phyloP scores from a whole-genome alignment of 2,329 filamentous ascomycete species.

The Aspergillus pseudoterreus region DNA sequence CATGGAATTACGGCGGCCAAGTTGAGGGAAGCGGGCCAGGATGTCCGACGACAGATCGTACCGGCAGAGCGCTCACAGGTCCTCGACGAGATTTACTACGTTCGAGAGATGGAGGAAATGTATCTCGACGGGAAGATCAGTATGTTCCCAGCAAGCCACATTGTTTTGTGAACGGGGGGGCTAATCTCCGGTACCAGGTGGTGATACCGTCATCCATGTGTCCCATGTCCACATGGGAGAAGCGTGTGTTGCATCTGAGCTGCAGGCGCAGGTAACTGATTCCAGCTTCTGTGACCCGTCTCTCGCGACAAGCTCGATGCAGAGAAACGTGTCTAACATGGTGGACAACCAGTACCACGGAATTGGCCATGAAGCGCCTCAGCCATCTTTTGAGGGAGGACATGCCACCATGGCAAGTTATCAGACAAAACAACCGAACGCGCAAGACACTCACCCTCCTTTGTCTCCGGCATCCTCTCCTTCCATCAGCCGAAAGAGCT shows the following conservation, averaged over 20 bases:
- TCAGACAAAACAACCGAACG: neutral
- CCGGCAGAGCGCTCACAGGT: constrained; percentile 33
- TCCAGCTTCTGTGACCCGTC: constrained; percentile 1
- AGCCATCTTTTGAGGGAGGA: neutral
- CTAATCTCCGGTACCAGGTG: constrained; percentile 14
- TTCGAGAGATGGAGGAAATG: constrained; percentile 37
- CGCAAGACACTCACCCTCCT: constrained; percentile 3
- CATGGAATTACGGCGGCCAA: constrained; percentile 35
- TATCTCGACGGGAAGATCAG: constrained; percentile 36
- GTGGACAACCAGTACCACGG: neutral
- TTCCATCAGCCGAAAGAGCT: constrained; percentile 15
- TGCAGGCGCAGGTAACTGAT: constrained; percentile 8
- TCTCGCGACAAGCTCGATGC: constrained; percentile 3
- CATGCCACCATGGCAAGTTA: neutral
- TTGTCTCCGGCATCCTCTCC: constrained; percentile 15
- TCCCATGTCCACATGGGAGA: constrained; percentile 25
- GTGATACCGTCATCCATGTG: constrained; percentile 27
- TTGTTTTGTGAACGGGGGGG: neutral
- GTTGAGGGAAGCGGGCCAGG: constrained; percentile 38
- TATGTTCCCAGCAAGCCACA: constrained; percentile 14
- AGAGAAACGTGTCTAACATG: constrained; percentile 5
- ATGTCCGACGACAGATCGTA: constrained; percentile 35
- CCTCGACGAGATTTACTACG: constrained; percentile 40
- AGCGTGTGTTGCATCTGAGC: constrained; percentile 13
- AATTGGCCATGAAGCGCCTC: neutral